Evolutionary conservation across 2,329 filamentous ascomycete species (phyloP).

Genomic region (Fusarium secorum): DNA sequence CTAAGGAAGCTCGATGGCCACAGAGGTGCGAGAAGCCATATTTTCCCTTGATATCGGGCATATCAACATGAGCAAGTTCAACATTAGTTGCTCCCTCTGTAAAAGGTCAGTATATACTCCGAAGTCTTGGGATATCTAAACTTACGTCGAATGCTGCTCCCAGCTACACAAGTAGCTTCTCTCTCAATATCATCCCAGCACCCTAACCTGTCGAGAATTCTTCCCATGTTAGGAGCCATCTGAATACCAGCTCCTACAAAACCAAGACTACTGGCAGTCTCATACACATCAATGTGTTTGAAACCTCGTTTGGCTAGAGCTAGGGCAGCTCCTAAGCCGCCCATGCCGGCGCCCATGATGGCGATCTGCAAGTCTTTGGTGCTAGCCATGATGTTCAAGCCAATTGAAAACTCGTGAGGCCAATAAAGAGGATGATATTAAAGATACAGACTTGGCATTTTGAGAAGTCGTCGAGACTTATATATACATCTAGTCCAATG

Average conservation of each 20-base stretch:
- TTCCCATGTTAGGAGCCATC: slow-evolving; percentile 81
- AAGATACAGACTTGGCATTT: not conserved
- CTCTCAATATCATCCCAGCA: slow-evolving; percentile 71
- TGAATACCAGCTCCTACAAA: slow-evolving; percentile 83
- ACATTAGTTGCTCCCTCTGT: slow-evolving; percentile 72
- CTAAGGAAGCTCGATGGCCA: slow-evolving; percentile 77
- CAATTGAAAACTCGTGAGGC: too few relatives aligned
- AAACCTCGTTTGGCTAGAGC: slow-evolving; percentile 45
- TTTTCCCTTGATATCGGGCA: slow-evolving; percentile 70
- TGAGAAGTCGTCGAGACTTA: not conserved
- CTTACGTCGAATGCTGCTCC: slow-evolving; percentile 44
- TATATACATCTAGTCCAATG: not conserved
- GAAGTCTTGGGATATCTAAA: not conserved
- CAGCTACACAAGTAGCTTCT: slow-evolving; percentile 38
- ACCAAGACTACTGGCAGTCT: slow-evolving; percentile 35
- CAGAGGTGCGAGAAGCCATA: slow-evolving; percentile 83
- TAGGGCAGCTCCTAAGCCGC: slow-evolving; percentile 51
- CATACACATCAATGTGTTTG: slow-evolving; percentile 40
- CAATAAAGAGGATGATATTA: not conserved
- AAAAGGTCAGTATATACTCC: not conserved
- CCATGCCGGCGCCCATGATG: slow-evolving; percentile 47
- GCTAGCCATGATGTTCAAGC: slow-evolving; percentile 18
- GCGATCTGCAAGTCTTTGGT: slow-evolving; percentile 34
- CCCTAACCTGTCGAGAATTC: slow-evolving; percentile 75
- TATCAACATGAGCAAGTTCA: slow-evolving; percentile 75